These are phyloP conservation scores for Endocladia muricata DNA, from an alignment of 31 red algal species.

Conservation along the genomic window DNA sequence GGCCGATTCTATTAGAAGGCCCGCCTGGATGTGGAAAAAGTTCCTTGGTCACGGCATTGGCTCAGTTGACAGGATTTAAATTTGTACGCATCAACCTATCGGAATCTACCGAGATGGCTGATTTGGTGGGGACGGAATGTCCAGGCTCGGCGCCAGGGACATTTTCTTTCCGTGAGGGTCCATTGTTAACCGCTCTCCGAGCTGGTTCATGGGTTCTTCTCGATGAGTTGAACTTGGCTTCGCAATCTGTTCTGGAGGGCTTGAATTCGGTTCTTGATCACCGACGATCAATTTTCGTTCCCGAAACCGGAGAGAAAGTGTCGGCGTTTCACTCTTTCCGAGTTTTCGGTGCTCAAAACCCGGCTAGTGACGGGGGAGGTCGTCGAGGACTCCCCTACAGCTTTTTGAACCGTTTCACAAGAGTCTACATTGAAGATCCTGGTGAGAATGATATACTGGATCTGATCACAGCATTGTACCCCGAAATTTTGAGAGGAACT, in stretches of 20 bases:
- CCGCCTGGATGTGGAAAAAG: constrained; percentile 96
- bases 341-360: constrained; percentile 95
- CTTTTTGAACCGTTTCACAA: constrained; percentile 92
- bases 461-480: constrained; percentile 40
- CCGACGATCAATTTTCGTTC: constrained; percentile 65
- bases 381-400: constrained; percentile 80
- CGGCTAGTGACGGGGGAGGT: constrained; percentile 73
- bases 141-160: constrained; percentile 45
- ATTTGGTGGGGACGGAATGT: constrained; percentile 83
- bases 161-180: constrained; percentile 81
- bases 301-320: constrained; percentile 67
- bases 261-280: constrained; percentile 96
- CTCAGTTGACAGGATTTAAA: constrained; percentile 23
- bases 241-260: constrained; percentile 98
- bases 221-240: constrained; percentile 98
- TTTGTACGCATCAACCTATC: constrained; percentile 89
- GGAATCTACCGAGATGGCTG: constrained; percentile 96
- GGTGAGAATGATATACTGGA: constrained; percentile 46
- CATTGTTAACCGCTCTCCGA: constrained; percentile 78
- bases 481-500: constrained; percentile 6
- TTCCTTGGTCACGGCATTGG: constrained; percentile 73
- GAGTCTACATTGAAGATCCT: constrained; percentile 62
- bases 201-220: constrained; percentile 85
- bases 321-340: constrained; percentile 63
- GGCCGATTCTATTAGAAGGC: constrained; percentile 89